phyloP scores from a whole-genome alignment of 805 yeast genomes.

The Cyberlindnera veronae region DNA sequence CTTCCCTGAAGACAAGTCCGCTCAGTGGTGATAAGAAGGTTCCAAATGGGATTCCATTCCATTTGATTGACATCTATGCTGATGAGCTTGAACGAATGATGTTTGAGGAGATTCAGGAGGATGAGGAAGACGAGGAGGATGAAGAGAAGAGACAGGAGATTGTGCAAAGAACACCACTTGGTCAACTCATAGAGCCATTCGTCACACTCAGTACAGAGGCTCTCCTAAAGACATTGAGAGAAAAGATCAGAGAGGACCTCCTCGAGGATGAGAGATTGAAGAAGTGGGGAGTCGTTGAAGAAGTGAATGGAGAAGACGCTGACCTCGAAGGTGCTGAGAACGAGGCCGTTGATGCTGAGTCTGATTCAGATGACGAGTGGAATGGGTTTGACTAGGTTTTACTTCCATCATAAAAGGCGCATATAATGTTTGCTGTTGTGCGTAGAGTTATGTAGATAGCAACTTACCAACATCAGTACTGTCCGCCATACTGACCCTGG shows the following conservation, averaged over 20 bases:
- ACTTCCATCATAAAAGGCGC: background rate
- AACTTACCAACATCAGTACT: background rate
- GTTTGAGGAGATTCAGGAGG: slow-evolving; percentile 47
- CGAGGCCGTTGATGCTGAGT: slow-evolving; percentile 19
- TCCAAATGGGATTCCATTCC: slow-evolving; percentile 79
- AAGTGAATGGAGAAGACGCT: slow-evolving; percentile 15
- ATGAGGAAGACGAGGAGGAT: slow-evolving; percentile 35
- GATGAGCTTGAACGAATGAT: slow-evolving; percentile 79
- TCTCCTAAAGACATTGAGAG: slow-evolving; percentile 60
- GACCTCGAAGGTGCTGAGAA: slow-evolving; percentile 30
- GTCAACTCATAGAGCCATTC: slow-evolving; percentile 57
- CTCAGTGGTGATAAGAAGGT: slow-evolving; percentile 56
- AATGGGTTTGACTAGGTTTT: slow-evolving; percentile 31
- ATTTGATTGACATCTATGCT: slow-evolving; percentile 74
- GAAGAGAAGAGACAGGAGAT: slow-evolving; percentile 37
- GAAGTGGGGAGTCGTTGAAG: slow-evolving; percentile 54
- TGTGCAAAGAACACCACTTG: slow-evolving; percentile 48
- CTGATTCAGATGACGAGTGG: slow-evolving; percentile 37
- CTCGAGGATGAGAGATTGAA: slow-evolving; percentile 58
- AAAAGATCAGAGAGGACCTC: slow-evolving; percentile 62
- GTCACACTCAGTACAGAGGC: slow-evolving; percentile 44
- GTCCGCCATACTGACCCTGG: background rate
- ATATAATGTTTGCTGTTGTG: no score
- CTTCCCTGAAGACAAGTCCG: slow-evolving; percentile 41
- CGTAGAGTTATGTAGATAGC: no score